Percentiles rank a stretch among this genome's conserved stretches.
phyloP scores from a whole-genome alignment of 2,329 filamentous ascomycete genomes.

The Fusarium sp. region DNA sequence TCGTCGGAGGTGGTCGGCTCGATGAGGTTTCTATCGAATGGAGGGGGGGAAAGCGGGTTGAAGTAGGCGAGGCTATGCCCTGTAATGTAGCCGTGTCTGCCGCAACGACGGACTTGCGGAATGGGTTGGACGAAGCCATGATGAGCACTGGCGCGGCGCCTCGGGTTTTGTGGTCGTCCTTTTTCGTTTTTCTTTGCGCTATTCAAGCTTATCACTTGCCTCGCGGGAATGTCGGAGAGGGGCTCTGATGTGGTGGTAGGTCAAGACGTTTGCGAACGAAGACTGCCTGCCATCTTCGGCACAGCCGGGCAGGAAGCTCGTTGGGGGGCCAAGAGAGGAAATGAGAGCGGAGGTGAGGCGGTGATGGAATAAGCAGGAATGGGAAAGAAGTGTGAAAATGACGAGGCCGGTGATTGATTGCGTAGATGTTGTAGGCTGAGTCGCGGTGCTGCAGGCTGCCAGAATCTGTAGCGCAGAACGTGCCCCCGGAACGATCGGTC shows the following conservation, averaged over 20 bases:
- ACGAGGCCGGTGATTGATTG: constrained; percentile 18
- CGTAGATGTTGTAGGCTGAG: constrained; percentile 22
- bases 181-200: constrained; percentile 16
- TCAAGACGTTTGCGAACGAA: constrained; percentile 43
- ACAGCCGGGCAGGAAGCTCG: constrained; percentile 39
- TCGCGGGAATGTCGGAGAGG: constrained; percentile 14
- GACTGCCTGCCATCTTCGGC: constrained; percentile 46
- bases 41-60: constrained; percentile 43
- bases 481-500: constrained; percentile 45
- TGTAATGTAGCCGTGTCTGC: constrained; percentile 31
- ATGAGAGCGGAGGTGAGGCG: constrained; percentile 22
- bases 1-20: constrained; percentile 43
- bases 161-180: constrained; percentile 23
- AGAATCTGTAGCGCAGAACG: constrained; percentile 18
- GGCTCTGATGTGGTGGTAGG: constrained; percentile 34
- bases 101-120: constrained; percentile 55
- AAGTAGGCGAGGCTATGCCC: constrained; percentile 16
- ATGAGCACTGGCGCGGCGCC: constrained; percentile 13
- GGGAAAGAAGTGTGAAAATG: constrained; percentile 16
- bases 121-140: constrained; percentile 62
- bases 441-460: constrained; percentile 24
- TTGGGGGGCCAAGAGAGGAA: constrained; percentile 19
- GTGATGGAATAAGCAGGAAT: constrained; percentile 25
- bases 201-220: constrained; percentile 23
- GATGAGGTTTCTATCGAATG: constrained; percentile 46